Evolutionary conservation across 805 yeast genomes (phyloP).

Genomic region (Starmera pachycereana): DNA sequence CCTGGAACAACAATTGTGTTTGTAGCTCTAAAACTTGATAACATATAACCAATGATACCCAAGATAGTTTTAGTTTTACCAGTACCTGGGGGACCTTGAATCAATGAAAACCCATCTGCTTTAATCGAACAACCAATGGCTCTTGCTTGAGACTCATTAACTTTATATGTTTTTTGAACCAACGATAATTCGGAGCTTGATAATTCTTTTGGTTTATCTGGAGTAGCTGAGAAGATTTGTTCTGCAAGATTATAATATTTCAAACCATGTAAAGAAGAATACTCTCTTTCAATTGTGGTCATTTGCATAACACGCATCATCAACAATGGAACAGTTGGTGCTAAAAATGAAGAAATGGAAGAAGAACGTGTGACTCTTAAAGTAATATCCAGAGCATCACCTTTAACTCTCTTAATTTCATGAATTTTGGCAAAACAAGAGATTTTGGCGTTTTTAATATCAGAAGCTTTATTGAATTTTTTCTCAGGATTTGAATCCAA

Average conservation of each 20-base stretch:
- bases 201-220: slow-evolving; percentile 32
- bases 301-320: slow-evolving; percentile 75
- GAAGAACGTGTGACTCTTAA: slow-evolving; percentile 46
- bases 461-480: slow-evolving; percentile 17
- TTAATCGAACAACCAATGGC: slow-evolving; percentile 72
- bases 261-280: slow-evolving; percentile 69
- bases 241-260: slow-evolving; percentile 71
- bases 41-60: slow-evolving; percentile 76
- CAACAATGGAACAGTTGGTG: slow-evolving; percentile 53
- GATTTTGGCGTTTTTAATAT: slow-evolving; percentile 22
- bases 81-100: slow-evolving; percentile 99
- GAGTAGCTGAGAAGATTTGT: slow-evolving; percentile 56
- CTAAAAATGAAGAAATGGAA: slow-evolving; percentile 38
- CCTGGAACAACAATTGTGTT: slow-evolving; percentile 24
- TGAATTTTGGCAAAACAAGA: slow-evolving; percentile 76
- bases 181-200: slow-evolving; percentile 24
- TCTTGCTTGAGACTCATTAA: slow-evolving; percentile 83
- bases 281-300: slow-evolving; percentile 92
- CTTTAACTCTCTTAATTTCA: slow-evolving; percentile 54
- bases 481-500: slow-evolving; percentile 15
- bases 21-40: slow-evolving; percentile 29
- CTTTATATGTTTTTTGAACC: slow-evolving; percentile 40
- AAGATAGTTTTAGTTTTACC: slow-evolving; percentile 97
- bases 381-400: slow-evolving; percentile 66
- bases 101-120: slow-evolving; percentile 71